Base-by-base conservation (phyloP, 2,329 filamentous ascomycete genomes). In the Hymenoscyphus linearis region DNA sequence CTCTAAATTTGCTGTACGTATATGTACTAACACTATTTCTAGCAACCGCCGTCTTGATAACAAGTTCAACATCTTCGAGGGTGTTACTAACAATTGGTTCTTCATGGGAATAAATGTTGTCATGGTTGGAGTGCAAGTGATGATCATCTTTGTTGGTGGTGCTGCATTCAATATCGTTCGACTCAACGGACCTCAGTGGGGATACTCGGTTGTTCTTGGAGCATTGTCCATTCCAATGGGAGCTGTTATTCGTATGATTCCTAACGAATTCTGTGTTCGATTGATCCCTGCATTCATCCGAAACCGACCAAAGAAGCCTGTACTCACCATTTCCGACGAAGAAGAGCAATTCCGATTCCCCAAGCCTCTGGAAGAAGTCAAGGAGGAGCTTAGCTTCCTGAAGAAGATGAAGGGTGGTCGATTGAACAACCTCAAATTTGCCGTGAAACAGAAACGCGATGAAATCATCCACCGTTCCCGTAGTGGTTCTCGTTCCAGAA, bases 1-100 rank as follows among this genome's bases (percentile, higher is more conserved):
- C 65, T 7, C 2, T 52, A 16, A 12, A 25, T 27, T 16, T 60
- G 22, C 52, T 60, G 53, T 68, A 56, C 64, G 57, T 7, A 36
- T 40, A 16, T 9, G 37, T 37, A 52, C 60, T 65, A 66, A 66
- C 73, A 73, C 1, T 64, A 4, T 6, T 72, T 44, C 4, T 63
- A 88, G 84, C 79, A 96, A 96, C 77, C 91, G 93, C 62, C 91
- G 93, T 13, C 81, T 98, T 59, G 93, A 98, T 75, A 98, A 98
- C 76, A 84, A 86, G 60, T 93, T 96, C 81, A 98, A 98, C 76
- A 92, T 98, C 65, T 93, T 98, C 64, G 93, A 97, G 73, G 91
- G 91, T 59, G 83, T 98, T 62, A 82, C 82, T 27, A 84, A 84
- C 72, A 98, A 98, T 74, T 89, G 82, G 77, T 96, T 96, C 81